Evolutionary conservation across 2,329 filamentous ascomycete genomes (phyloP).

Genomic region (Pseudopithomyces maydicus): DNA sequence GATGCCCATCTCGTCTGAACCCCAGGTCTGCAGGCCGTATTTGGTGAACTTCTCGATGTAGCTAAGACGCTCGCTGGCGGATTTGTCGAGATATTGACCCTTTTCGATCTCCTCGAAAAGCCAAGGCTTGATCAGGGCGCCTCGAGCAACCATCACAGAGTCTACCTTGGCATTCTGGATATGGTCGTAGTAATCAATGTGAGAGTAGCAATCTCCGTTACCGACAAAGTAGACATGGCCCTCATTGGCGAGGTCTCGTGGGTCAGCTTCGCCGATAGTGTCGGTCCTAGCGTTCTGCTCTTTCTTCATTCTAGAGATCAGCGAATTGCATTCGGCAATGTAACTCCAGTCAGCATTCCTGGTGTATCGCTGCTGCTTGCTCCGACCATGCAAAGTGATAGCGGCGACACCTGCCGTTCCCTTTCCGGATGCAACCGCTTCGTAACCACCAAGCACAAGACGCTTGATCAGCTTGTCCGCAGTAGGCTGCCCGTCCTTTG

Average conservation of each 20-base stretch:
- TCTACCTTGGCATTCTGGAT: constrained; percentile 81
- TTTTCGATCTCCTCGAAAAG: constrained; percentile 94
- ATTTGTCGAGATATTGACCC: constrained; percentile 95
- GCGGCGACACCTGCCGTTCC: constrained; percentile 79
- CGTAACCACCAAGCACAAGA: constrained; percentile 77
- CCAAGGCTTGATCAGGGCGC: constrained; percentile 97
- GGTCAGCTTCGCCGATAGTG: constrained; percentile 78
- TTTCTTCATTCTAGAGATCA: constrained; percentile 80
- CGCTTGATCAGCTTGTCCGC: constrained; percentile 82
- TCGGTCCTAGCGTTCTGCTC: constrained; percentile 71
- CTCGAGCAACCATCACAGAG: constrained; percentile 95
- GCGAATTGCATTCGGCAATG: constrained; percentile 84
- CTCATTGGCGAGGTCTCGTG: constrained; percentile 69
- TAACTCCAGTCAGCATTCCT: constrained; percentile 93
- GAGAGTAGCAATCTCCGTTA: constrained; percentile 95
- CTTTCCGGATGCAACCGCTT: constrained; percentile 67
- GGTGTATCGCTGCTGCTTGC: constrained; percentile 92
- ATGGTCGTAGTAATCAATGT: constrained; percentile 82
- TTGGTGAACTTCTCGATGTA: constrained; percentile 89
- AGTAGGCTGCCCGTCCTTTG: constrained; percentile 77
- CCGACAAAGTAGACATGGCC: constrained; percentile 88
- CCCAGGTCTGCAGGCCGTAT: constrained; percentile 93
- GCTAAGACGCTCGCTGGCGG: constrained; percentile 79
- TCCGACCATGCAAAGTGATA: constrained; percentile 93
- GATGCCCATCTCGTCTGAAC: constrained; percentile 90